Conservation (phyloP, 2,329 filamentous ascomycete genomes). For the Aspergillus sojae region DNA sequence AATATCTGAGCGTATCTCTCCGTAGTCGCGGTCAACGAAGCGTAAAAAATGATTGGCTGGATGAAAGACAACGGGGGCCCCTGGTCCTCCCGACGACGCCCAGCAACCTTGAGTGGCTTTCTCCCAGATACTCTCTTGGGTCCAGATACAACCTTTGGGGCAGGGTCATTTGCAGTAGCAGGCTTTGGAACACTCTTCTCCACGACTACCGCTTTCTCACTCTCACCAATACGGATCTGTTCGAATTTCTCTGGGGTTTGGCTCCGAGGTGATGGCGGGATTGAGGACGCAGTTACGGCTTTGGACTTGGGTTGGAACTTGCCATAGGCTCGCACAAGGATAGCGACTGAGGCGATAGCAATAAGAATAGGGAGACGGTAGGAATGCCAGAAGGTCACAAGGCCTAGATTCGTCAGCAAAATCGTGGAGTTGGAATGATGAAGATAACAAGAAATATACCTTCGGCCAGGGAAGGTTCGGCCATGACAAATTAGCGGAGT, state of each 20-base stretch:
- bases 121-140: constrained; percentile 40
- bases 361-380: constrained; percentile 51
- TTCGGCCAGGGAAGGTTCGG: background rate
- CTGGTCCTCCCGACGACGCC: constrained; percentile 22
- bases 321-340: constrained; percentile 32
- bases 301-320: constrained; percentile 28
- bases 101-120: constrained; percentile 33
- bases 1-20: constrained; percentile 71
- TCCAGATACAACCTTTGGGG: constrained; percentile 25
- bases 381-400: constrained; percentile 50
- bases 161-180: constrained; percentile 4
- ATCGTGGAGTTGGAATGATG: background rate
- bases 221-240: constrained; percentile 10
- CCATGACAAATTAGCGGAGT: background rate
- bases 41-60: constrained; percentile 83
- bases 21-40: constrained; percentile 82
- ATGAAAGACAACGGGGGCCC: constrained; percentile 31
- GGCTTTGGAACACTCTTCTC: constrained; percentile 7
- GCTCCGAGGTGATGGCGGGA: constrained; percentile 35
- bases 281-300: constrained; percentile 31
- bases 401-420: constrained; percentile 28
- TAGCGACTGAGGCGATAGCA: constrained; percentile 38
- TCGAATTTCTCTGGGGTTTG: constrained; percentile 27
- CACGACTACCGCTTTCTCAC: background rate
- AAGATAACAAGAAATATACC: background rate